Base-by-base conservation (phyloP, 2,329 filamentous ascomycete species). In the Didymella lethalis region DNA sequence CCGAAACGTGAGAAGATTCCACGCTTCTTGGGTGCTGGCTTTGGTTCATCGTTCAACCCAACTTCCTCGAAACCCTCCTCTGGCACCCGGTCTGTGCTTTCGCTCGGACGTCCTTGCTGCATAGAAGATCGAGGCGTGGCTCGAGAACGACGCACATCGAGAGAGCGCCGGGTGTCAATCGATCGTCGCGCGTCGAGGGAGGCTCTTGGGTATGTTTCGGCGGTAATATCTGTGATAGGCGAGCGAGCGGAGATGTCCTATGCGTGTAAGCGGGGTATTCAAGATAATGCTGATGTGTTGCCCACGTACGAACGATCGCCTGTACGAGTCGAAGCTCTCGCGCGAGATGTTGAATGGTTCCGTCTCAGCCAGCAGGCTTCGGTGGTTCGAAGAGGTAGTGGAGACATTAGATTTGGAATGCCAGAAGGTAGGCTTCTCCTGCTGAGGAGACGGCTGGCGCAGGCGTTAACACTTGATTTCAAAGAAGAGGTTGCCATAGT, bases 321-420 rank as follows among this genome's bases (percentile, higher is more conserved):
- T 86, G 79, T 98, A 98, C 3, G 93, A 97, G 76, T 98, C 95
- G 73, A 98, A 98, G 2, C 93, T 97, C 80, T 98, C 95, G 71
- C 94, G 87, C 36, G 93, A 97, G 75, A 98, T 98, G 64, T 90
- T 92, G 76, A 98, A 98, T 14, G 90, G 93, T 75, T 98, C 94
- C 68, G 93, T 93, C 62, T 96, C 92, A 69, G 88, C 88, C 59
- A 91, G 82, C 68, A 90, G 86, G 73, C 85, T 87, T 56, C 86
- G 81, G 73, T 87, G 84, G 64, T 86, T 85, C 29, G 82, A 83
- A 38, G 84, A 82, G 59, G 80, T 80, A 23, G 80, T 82, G 23
- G 81, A 86, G 51, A 71, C 67, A 57, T 77, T 81, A 18, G 80
- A 81, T 47, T 74, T 75, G 65, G 80, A 81, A 54, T 80, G 81